Conservation (phyloP, 1,284 basidiomycete genomes). For the Athelia psychrophila region DNA sequence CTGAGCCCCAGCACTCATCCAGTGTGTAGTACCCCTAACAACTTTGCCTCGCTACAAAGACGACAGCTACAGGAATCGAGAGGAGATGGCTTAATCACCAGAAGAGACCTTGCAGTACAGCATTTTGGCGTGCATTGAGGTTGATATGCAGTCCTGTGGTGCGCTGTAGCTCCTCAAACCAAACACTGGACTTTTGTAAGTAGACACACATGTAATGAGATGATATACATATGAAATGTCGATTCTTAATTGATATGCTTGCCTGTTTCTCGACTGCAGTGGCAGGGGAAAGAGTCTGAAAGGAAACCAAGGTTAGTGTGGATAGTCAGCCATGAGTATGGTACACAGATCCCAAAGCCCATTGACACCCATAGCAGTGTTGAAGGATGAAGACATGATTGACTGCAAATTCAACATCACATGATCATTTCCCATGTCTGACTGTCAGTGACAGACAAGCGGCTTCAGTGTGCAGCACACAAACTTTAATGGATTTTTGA, state of each 20-base stretch:
- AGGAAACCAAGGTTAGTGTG: not conserved
- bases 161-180: not conserved
- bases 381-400: no score
- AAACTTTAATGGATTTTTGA: no score
- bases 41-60: not conserved
- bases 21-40: not conserved
- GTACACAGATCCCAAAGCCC: constrained; percentile 4
- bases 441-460: no score
- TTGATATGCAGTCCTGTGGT: not conserved
- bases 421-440: no score
- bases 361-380: constrained; percentile 4
- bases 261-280: not conserved
- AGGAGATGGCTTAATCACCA: not conserved
- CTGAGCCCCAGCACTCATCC: not conserved
- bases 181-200: not conserved
- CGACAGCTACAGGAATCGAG: not conserved
- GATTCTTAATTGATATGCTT: not conserved
- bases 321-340: no score
- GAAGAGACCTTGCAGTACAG: not conserved
- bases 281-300: constrained; percentile 3
- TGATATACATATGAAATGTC: not conserved
- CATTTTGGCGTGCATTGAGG: not conserved
- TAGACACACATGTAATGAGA: not conserved
- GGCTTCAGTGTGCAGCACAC: no score
- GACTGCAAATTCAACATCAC: no score